A percentile compares a stretch with the other conserved stretches of the same genome.
Conservation (phyloP, 1,139 yeast genomes). For the Debaryomyces robertsiae region DNA sequence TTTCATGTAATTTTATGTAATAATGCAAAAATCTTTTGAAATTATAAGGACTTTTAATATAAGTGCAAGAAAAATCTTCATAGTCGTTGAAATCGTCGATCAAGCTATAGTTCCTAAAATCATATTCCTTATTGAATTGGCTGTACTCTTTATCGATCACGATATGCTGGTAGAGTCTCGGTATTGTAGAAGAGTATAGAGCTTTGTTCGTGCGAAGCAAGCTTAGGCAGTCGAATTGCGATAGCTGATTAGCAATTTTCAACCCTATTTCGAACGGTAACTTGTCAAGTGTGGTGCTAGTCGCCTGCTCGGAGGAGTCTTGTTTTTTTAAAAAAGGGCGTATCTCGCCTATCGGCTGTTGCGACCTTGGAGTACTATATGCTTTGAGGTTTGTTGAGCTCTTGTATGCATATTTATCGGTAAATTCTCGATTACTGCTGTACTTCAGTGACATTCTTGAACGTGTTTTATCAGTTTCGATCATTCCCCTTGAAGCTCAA, state of each 20-base stretch:
- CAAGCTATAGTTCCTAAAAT: constrained; percentile 13
- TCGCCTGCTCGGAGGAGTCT: constrained; percentile 1
- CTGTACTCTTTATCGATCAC: constrained; percentile 42
- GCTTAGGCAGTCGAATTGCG: constrained; percentile 45
- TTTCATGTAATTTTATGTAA: constrained; percentile 14
- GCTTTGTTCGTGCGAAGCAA: constrained; percentile 33
- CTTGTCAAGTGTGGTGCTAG: constrained; percentile 19
- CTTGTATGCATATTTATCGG: neutral
- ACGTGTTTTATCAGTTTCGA: too few species aligned
- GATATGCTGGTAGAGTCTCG: constrained; percentile 40
- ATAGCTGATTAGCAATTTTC: constrained; percentile 33
- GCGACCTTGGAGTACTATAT: neutral
- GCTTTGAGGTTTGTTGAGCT: neutral
- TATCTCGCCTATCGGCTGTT: constrained; percentile 2
- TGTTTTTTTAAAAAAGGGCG: constrained; percentile 2
- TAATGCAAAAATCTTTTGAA: constrained; percentile 32
- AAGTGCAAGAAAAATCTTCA: constrained; percentile 26
- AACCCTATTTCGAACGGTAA: constrained; percentile 44
- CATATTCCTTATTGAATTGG: constrained; percentile 37
- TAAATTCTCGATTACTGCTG: too few species aligned
- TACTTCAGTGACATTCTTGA: too few species aligned
- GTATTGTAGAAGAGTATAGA: constrained; percentile 32
- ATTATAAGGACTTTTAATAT: constrained; percentile 37
- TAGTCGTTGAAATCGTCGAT: constrained; percentile 10
- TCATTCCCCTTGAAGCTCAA: too few species aligned